Percentiles rank a stretch among this genome's conserved stretches.
Evolutionary conservation across 2,329 filamentous ascomycete species (phyloP).

Genomic region (Cercospora zeina): DNA sequence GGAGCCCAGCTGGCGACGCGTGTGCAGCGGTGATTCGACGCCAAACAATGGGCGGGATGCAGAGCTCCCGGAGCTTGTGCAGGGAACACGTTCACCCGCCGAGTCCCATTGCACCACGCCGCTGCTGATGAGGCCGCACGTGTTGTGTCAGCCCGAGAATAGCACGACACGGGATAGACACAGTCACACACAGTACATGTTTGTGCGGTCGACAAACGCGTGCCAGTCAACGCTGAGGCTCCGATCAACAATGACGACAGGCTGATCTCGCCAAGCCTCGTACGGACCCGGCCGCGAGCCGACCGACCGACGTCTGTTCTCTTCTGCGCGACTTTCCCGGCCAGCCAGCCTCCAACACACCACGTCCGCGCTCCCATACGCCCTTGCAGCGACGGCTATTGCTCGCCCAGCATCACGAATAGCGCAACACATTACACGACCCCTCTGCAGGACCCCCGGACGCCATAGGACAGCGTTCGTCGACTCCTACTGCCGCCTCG

Average conservation of each 20-base stretch:
- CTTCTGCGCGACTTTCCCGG: neutral
- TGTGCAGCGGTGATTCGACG: conserved; percentile 9
- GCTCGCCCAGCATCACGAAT: conserved; percentile 11
- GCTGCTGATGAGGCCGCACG: neutral
- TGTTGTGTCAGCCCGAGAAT: neutral
- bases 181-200: too few species aligned
- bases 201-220: neutral
- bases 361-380: conserved; percentile 2
- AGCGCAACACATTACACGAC: conserved; percentile 7
- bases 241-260: conserved; percentile 2
- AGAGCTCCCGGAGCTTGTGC: neutral
- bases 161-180: neutral
- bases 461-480: conserved; percentile 15
- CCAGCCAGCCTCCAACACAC: conserved; percentile 7
- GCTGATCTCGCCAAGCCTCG: conserved; percentile 2
- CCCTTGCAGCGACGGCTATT: conserved; percentile 7
- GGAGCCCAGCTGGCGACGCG: conserved; percentile 1
- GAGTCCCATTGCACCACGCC: neutral
- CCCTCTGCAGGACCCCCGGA: neutral
- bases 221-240: neutral
- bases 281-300: neutral
- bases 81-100: conserved; percentile 1
- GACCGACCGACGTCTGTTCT: conserved; percentile 1
- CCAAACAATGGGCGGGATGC: neutral
- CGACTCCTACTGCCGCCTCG: neutral